Evolutionary conservation across 805 yeast genomes (phyloP).

Genomic region (Metschnikowia koreensis): DNA sequence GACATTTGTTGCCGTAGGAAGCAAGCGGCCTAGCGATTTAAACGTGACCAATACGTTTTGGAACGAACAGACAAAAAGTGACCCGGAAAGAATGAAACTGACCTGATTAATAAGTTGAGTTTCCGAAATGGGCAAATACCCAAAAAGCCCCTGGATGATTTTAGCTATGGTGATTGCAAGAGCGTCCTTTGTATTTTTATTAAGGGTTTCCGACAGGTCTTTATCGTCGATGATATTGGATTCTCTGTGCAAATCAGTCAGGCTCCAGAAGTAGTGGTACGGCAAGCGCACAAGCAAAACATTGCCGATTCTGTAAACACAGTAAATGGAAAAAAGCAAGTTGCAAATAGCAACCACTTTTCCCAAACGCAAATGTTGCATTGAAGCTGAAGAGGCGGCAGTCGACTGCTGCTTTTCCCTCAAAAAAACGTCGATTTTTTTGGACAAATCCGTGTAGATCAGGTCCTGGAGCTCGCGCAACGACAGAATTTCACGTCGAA

Average conservation of each 20-base stretch:
- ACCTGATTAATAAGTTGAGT: constrained; percentile 44
- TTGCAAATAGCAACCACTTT: constrained; percentile 15
- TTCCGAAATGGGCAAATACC: constrained; percentile 31
- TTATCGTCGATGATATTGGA: constrained; percentile 12
- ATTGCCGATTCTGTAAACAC: constrained; percentile 46
- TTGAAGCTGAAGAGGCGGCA: background rate
- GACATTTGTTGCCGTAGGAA: constrained; percentile 23
- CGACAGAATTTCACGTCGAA: constrained; percentile 40
- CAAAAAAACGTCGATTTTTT: constrained; percentile 13
- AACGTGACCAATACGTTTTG: constrained; percentile 64
- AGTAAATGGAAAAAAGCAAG: constrained; percentile 43
- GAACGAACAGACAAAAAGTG: constrained; percentile 59
- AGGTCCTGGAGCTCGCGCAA: constrained; percentile 29
- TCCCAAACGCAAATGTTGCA: background rate
- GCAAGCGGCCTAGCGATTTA: constrained; percentile 44
- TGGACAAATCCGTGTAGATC: constrained; percentile 32
- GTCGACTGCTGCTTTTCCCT: background rate
- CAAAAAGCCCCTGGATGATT: constrained; percentile 28
- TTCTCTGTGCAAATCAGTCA: constrained; percentile 10
- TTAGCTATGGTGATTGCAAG: constrained; percentile 49
- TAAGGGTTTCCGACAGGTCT: constrained; percentile 10
- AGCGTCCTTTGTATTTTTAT: constrained; percentile 38
- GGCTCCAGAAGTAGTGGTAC: constrained; percentile 16
- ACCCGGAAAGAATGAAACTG: constrained; percentile 54
- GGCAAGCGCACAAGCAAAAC: constrained; percentile 45